phyloP scores from a whole-genome alignment of 2,329 filamentous ascomycete genomes.

The Berkeleyomyces basicola region DNA sequence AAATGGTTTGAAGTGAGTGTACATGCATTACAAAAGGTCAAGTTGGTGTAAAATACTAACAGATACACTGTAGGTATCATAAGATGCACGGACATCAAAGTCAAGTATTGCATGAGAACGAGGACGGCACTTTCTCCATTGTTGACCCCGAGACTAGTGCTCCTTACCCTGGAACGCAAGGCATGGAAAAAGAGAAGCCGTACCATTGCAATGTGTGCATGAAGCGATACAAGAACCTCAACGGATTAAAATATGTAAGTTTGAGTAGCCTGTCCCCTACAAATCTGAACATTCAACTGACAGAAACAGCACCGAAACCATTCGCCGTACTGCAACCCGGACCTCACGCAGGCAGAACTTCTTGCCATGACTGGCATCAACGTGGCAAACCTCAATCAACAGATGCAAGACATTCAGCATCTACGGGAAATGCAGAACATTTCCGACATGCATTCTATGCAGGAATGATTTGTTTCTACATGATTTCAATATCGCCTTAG shows the following conservation, averaged over 20 bases:
- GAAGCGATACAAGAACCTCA: constrained; percentile 98
- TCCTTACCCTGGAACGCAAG: constrained; percentile 85
- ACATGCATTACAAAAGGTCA: neutral
- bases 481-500: neutral
- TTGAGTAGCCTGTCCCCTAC: neutral
- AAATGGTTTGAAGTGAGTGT: constrained; percentile 79
- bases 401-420: constrained; percentile 9
- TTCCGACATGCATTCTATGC: constrained; percentile 12
- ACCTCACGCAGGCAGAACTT: constrained; percentile 14
- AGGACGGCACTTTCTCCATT: constrained; percentile 93
- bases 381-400: constrained; percentile 9
- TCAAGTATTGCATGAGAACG: constrained; percentile 90
- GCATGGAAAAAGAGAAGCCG: constrained; percentile 99
- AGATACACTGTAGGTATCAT: constrained; percentile 35
- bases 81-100: constrained; percentile 86
- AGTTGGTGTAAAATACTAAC: neutral
- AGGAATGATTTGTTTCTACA: constrained; percentile 1
- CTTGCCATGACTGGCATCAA: constrained; percentile 13
- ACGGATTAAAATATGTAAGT: constrained; percentile 85
- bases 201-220: constrained; percentile 95
- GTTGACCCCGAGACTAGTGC: constrained; percentile 90
- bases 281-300: neutral
- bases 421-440: constrained; percentile 11
- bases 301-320: constrained; percentile 14
- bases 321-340: constrained; percentile 15